Evolutionary conservation across 1,139 yeast genomes (phyloP), one percentile per base, ranked within the genome.

Genomic region (Nadsonia starkeyi-henricii): DNA sequence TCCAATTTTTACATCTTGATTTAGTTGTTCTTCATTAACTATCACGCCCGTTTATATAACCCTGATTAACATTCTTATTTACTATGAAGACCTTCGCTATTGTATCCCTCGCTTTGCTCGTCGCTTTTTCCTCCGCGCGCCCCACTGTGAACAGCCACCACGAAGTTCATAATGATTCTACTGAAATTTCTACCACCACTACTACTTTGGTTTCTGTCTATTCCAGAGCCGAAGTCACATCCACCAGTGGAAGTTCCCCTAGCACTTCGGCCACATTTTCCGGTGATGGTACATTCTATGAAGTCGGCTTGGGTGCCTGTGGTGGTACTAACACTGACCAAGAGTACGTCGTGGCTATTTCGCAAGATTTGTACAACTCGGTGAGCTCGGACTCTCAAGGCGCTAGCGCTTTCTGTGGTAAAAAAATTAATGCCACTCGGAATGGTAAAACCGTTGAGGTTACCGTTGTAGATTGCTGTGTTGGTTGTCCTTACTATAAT

Each of bases 271-370:
- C 30, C 9, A 43, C 50, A 9, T 46, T 45, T 45, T 33, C 47
- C 41, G 4, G 28, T 52, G 69, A 77, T 50, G 84, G 80, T 54
- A 79, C 85, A 49, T 79, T 63, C 70, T 79, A 74, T 66, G 64
- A 66, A 46, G 65, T 77, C 26, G 82, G 79, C 20, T 63, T 78
- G 51, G 85, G 84, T 50, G 78, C 85, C 28, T 79, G 85, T 65
- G 85, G 85, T 45, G 52, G 56, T 50, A 63, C 68, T 52, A 72
- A 63, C 66, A 48, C 66, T 28, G 78, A 72, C 55, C 43, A 68
- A 21, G 84, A 79, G 57, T 63, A 62, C 55, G 71, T 79, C 55
- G 70, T 64, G 45, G 72, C 72, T 44, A 60, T 65, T 53, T 66
- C 65, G 55, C 54, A 51, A 48, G 59, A 52, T 41, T 66, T 63